phyloP scores from a whole-genome alignment of 768 basidiomycete genomes.

The Lentinula lateritia region DNA sequence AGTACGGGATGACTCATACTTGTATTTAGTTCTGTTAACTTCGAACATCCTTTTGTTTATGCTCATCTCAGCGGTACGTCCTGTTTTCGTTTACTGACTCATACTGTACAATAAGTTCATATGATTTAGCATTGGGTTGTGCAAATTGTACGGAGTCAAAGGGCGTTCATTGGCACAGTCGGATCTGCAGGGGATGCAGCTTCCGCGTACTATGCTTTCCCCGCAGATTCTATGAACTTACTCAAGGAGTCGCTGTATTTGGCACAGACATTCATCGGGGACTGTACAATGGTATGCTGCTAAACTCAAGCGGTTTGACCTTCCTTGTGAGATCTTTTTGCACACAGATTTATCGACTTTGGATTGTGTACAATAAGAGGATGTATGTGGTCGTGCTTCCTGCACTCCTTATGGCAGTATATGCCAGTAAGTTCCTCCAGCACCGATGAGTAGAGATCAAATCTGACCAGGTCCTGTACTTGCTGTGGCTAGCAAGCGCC shows the following conservation, averaged over 20 bases:
- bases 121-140: constrained; percentile 4
- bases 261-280: not conserved
- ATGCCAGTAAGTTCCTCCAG: not conserved
- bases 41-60: not conserved
- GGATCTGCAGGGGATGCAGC: not conserved
- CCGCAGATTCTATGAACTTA: not conserved
- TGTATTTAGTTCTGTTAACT: not conserved
- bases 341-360: not conserved
- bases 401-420: not conserved
- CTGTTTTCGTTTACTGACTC: not conserved
- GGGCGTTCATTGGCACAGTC: not conserved
- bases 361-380: not conserved
- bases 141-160: not conserved
- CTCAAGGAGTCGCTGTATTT: constrained; percentile 2
- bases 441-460: not conserved
- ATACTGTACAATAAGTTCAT: not conserved
- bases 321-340: not conserved
- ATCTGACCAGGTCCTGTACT: not conserved
- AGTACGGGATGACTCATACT: not conserved
- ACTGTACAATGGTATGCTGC: constrained; percentile 1
- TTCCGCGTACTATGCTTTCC: not conserved
- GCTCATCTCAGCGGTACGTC: not conserved
- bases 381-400: not conserved
- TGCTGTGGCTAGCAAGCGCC: not conserved
- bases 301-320: not conserved